Percentiles rank a stretch among this genome's conserved stretches.
These are phyloP conservation scores for Eimeria praecox DNA, from an alignment of 169 alveolate species.

Conservation along the genomic window DNA sequence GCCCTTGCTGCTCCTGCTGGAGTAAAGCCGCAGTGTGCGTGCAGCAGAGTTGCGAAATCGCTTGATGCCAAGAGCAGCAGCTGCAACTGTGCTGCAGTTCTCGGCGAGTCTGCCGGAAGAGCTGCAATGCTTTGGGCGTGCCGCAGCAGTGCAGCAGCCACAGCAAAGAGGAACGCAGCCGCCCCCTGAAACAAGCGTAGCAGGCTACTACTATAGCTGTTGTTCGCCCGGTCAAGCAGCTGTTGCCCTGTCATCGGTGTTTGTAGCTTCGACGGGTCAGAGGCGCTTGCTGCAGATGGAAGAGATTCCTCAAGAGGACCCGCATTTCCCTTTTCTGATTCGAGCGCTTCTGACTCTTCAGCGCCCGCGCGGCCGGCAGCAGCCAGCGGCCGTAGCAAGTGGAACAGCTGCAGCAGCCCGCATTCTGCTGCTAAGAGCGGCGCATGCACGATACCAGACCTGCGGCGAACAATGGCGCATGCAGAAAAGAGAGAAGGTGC, in stretches of 20 bases:
- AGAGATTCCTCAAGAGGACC: neutral
- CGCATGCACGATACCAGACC: constrained; percentile 47
- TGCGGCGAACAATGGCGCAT: neutral
- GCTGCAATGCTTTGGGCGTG: constrained; percentile 21
- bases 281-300: neutral
- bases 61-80: constrained; percentile 48
- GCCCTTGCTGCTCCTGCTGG: neutral
- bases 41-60: constrained; percentile 67
- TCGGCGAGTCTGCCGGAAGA: constrained; percentile 28
- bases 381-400: constrained; percentile 47
- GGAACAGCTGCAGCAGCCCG: constrained; percentile 61
- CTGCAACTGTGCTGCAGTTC: constrained; percentile 63
- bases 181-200: neutral
- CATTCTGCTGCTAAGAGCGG: constrained; percentile 48
- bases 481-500: neutral
- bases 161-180: constrained; percentile 55
- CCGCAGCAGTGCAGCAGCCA: constrained; percentile 33
- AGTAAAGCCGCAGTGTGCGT: constrained; percentile 50
- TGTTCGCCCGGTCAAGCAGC: neutral
- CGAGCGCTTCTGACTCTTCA: neutral
- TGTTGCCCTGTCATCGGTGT: constrained; percentile 21
- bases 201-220: constrained; percentile 11
- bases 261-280: neutral
- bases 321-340: neutral
- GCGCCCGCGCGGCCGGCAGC: constrained; percentile 30